Conservation (phyloP, 192 early-diverging fungal species). For the Podila horticola region DNA sequence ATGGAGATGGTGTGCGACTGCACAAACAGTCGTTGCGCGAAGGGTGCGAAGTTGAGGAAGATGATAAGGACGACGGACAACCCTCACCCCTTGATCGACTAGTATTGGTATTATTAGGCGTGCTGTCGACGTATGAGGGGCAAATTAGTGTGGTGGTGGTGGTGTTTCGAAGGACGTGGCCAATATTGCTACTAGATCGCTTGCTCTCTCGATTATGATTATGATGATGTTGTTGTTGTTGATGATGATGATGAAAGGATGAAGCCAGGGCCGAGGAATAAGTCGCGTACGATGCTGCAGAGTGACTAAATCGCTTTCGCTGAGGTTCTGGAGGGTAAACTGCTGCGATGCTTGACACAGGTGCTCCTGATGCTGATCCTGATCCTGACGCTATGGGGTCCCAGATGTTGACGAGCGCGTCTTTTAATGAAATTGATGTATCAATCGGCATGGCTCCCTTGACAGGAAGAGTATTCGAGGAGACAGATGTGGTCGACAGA, state of each 20-base stretch:
- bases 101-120: background rate
- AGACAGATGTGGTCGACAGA: background rate
- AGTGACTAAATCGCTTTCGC: constrained; percentile 33
- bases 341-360: constrained; percentile 7
- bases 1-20: no score
- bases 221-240: constrained; percentile 14
- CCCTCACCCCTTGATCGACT: background rate
- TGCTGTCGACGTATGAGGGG: background rate
- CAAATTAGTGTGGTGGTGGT: constrained; percentile 1
- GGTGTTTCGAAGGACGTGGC: background rate
- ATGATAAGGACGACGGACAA: no score
- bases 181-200: constrained; percentile 3
- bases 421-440: background rate
- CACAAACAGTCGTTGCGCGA: no score
- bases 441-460: background rate
- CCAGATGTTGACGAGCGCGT: background rate
- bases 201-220: constrained; percentile 15
- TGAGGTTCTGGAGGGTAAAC: constrained; percentile 43
- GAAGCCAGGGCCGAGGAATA: constrained; percentile 38
- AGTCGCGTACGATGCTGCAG: constrained; percentile 18
- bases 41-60: no score
- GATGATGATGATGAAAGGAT: constrained; percentile 34
- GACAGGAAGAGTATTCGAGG: background rate
- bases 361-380: background rate
- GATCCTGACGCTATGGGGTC: background rate